A percentile compares a stretch with the other conserved stretches of the same genome.
Evolutionary conservation across 495 filamentous ascomycete genomes (phyloP).

Genomic region (Jackrogersella minutella): DNA sequence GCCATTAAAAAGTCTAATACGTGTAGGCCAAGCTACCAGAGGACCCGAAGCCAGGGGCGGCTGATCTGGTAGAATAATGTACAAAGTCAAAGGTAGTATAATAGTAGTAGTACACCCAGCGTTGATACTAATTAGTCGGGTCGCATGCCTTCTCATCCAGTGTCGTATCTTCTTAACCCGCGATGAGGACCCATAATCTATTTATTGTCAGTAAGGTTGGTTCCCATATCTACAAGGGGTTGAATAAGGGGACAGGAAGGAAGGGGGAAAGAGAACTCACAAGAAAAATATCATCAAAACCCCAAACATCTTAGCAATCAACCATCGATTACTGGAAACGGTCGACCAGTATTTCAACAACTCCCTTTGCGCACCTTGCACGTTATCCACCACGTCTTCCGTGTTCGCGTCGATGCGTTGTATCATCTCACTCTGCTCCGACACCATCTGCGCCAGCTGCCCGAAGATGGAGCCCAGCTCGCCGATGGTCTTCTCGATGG

Average conservation of each 20-base stretch:
- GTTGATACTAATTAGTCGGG: slow-evolving; percentile 22
- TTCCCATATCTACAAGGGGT: background rate
- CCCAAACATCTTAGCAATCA: slow-evolving; percentile 99
- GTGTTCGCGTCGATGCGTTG: slow-evolving; percentile 89
- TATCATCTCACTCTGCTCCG: slow-evolving; percentile 95
- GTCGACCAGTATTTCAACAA: slow-evolving; percentile 95
- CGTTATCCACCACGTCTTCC: slow-evolving; percentile 95
- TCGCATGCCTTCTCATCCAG: slow-evolving; percentile 12
- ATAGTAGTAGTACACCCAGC: slow-evolving; percentile 34
- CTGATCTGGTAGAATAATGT: slow-evolving; percentile 30
- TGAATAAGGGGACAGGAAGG: background rate
- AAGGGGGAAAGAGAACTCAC: slow-evolving; percentile 40
- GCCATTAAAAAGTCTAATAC: slow-evolving; percentile 37
- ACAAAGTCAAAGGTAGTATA: slow-evolving; percentile 19
- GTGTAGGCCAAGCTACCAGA: slow-evolving; percentile 13
- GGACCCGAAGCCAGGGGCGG: slow-evolving; percentile 11
- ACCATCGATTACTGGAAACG: slow-evolving; percentile 93
- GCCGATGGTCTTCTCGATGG: slow-evolving; percentile 92
- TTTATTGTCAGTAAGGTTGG: background rate
- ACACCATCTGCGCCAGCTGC: slow-evolving; percentile 96
- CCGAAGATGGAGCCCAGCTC: slow-evolving; percentile 97
- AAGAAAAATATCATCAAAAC: slow-evolving; percentile 69
- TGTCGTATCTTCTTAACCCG: slow-evolving; percentile 39
- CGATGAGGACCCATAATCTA: slow-evolving; percentile 51
- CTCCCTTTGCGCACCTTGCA: slow-evolving; percentile 93